These are phyloP conservation scores for Trypanosoma boissoni DNA, from an alignment of 208 protist genomes.

Conservation along the genomic window DNA sequence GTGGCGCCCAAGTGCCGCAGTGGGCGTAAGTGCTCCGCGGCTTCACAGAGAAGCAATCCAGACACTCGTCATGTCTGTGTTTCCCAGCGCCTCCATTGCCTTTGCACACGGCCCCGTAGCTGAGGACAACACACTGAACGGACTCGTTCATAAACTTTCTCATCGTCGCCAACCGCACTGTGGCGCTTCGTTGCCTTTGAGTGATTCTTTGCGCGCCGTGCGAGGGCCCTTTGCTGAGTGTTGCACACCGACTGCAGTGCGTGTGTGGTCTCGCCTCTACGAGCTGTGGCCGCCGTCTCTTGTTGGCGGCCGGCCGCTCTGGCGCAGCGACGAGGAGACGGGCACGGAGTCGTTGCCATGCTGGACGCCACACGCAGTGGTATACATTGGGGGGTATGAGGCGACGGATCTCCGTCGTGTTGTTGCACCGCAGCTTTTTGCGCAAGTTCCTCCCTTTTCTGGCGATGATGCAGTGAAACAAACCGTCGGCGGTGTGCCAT, in stretches of 20 bases:
- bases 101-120: neutral
- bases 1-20: neutral
- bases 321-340: neutral
- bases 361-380: slow-evolving; percentile 53
- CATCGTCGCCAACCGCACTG: neutral
- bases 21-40: neutral
- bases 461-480: neutral
- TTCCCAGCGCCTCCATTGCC: slow-evolving; percentile 18
- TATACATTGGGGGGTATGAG: slow-evolving; percentile 67
- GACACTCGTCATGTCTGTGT: slow-evolving; percentile 9
- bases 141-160: neutral
- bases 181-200: neutral
- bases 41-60: slow-evolving; percentile 13
- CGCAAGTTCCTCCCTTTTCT: slow-evolving; percentile 28
- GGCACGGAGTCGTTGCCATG: neutral
- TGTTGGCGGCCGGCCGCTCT: slow-evolving; percentile 2
- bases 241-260: neutral
- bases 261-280: slow-evolving; percentile 14
- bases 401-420: slow-evolving; percentile 35
- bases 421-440: slow-evolving; percentile 41
- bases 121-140: neutral
- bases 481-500: slow-evolving; percentile 21
- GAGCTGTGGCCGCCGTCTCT: slow-evolving; percentile 14
- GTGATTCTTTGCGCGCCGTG: neutral
- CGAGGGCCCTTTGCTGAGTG: slow-evolving; percentile 12